A percentile compares a stretch with the other conserved stretches of the same genome.
phyloP scores from a whole-genome alignment of 1,139 yeast genomes.

The Meyerozyma sp. region DNA sequence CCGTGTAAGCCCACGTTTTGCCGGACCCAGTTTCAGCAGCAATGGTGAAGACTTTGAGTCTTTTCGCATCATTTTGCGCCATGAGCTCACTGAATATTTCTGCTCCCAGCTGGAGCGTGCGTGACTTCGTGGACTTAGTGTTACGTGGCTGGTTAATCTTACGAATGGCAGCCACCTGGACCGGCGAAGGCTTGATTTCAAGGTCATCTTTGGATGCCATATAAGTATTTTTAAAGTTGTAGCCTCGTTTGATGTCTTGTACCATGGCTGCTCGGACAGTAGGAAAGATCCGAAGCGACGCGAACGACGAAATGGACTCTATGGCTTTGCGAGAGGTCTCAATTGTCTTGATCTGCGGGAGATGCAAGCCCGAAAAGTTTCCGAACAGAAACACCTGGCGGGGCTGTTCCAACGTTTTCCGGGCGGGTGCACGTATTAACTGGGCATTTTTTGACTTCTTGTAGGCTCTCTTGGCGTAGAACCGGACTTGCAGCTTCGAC shows the following conservation, averaged over 20 bases:
- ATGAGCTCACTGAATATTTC: constrained; percentile 23
- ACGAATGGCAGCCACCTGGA: constrained; percentile 40
- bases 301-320: constrained; percentile 47
- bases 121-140: constrained; percentile 9
- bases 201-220: constrained; percentile 26
- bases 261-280: constrained; percentile 59
- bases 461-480: not conserved
- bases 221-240: constrained; percentile 35
- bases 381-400: constrained; percentile 11
- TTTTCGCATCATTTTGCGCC: constrained; percentile 25
- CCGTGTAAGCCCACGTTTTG: constrained; percentile 86
- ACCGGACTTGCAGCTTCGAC: not conserved
- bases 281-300: constrained; percentile 61
- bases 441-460: not conserved
- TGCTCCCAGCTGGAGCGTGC: constrained; percentile 2
- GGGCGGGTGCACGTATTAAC: not conserved
- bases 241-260: constrained; percentile 50
- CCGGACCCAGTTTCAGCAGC: constrained; percentile 99
- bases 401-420: not conserved
- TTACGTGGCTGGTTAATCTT: constrained; percentile 36
- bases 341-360: constrained; percentile 11
- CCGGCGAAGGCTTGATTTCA: constrained; percentile 35
- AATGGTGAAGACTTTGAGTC: constrained; percentile 62
- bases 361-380: constrained; percentile 15
- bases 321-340: constrained; percentile 15